Conservation (phyloP, 2,329 filamentous ascomycete species). For the Curvularia verruculosa region DNA sequence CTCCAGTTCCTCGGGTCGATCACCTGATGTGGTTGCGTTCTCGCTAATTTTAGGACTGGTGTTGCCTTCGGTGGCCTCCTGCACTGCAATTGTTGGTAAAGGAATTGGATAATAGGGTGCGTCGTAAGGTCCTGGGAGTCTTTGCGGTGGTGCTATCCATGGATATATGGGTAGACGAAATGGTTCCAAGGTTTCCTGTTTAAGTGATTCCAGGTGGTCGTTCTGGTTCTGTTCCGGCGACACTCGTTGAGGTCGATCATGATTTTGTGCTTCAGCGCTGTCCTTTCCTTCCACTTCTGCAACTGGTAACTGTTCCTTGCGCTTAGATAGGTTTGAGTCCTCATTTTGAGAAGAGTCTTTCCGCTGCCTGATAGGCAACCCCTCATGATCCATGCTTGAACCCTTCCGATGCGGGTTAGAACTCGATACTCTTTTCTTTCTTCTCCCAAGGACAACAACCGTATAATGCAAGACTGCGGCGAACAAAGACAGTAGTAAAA, state of each 20-base stretch:
- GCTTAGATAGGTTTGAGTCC: neutral
- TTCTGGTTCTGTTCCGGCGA: conserved; percentile 12
- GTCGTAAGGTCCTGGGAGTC: conserved; percentile 45
- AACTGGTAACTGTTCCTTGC: neutral
- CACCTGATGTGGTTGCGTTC: conserved; percentile 11
- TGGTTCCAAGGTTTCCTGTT: conserved; percentile 24
- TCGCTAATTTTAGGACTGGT: conserved; percentile 9
- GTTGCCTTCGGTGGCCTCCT: conserved; percentile 20
- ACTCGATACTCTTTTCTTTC: conserved; percentile 25
- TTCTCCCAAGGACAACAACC: conserved; percentile 17
- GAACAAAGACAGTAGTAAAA: conserved; percentile 29
- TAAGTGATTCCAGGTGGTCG: conserved; percentile 20
- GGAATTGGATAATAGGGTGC: conserved; percentile 44
- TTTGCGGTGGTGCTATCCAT: conserved; percentile 41
- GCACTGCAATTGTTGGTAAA: conserved; percentile 30
- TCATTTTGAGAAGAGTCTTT: conserved; percentile 9
- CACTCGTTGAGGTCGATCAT: neutral
- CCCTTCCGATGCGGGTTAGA: conserved; percentile 1
- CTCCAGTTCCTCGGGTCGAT: conserved; percentile 6
- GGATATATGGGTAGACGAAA: conserved; percentile 38
- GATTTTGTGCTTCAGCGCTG: neutral
- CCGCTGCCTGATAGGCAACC: conserved; percentile 1
- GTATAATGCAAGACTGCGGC: conserved; percentile 25
- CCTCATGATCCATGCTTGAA: conserved; percentile 1
- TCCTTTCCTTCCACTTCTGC: neutral